Evolutionary conservation across 495 filamentous ascomycete species (phyloP).

Genomic region (Penicillium longicatenatum): DNA sequence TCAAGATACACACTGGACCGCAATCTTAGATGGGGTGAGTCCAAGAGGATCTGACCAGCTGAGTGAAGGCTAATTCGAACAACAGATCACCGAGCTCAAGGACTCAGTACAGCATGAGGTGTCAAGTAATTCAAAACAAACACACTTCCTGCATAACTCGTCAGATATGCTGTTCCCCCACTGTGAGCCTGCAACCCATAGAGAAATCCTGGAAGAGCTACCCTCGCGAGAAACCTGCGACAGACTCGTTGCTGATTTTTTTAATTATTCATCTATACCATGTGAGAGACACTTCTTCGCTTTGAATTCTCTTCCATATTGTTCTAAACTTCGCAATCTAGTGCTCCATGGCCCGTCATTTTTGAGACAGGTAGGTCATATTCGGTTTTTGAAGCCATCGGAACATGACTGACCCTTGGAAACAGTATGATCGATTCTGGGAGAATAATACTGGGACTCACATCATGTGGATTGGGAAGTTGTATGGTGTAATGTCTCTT

Average conservation of each 20-base stretch:
- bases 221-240: slow-evolving; percentile 14
- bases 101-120: slow-evolving; percentile 66
- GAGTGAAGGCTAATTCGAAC: not conserved
- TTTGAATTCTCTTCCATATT: not conserved
- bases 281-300: slow-evolving; percentile 4
- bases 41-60: slow-evolving; percentile 8
- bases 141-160: not conserved
- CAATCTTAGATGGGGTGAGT: slow-evolving; percentile 28
- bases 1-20: slow-evolving; percentile 33
- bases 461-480: slow-evolving; percentile 35
- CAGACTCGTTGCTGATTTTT: slow-evolving; percentile 20
- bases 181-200: slow-evolving; percentile 3
- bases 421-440: slow-evolving; percentile 38
- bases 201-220: slow-evolving; percentile 17
- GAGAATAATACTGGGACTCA: slow-evolving; percentile 17
- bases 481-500: slow-evolving; percentile 32
- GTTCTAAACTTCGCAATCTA: not conserved
- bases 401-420: not conserved
- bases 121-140: slow-evolving; percentile 8
- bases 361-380: slow-evolving; percentile 16
- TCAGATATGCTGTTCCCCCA: slow-evolving; percentile 12
- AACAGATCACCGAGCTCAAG: slow-evolving; percentile 78
- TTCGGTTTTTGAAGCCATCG: not conserved
- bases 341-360: slow-evolving; percentile 24
- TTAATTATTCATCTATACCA: slow-evolving; percentile 7